Base-by-base conservation (phyloP, 2,329 filamentous ascomycete genomes). In the Bipolaris zeicola region DNA sequence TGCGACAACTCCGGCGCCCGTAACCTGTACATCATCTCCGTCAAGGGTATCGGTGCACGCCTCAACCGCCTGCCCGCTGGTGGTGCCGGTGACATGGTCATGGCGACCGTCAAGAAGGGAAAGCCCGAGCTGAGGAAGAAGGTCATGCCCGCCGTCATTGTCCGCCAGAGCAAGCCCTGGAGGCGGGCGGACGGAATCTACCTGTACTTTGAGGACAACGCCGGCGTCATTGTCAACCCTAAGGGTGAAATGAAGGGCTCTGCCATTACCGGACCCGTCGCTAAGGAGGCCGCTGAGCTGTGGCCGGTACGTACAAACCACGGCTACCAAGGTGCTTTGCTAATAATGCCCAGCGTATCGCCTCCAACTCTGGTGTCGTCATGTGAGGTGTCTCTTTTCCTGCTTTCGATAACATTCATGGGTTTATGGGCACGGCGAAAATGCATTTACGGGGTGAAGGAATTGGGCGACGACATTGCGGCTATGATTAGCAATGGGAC, bases 191-290 rank as follows among this genome's bases (percentile, higher is more conserved):
- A 99, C 81, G 96, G 95, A 83, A 91, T 98, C 77, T 99, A 92
- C 88, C 89, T 99, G 75, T 99, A 99, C 88, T 99, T 99, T 79
- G 95, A 99, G 91, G 96, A 99, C 85, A 99, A 99, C 83, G 95
- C 95, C 80, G 95, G 95, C 89, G 95, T 99, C 77, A 99, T 99
- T 78, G 95, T 99, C 87, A 99, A 99, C 87, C 92, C 94, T 83
- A 99, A 99, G 91, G 95, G 95, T 85, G 95, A 99, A 86, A 99
- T 99, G 95, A 99, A 99, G 90, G 95, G 95, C 79, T 97, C 92
- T 69, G 95, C 95, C 81, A 99, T 99, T 81, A 99, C 95, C 75
- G 95, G 95, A 74, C 95, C 95, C 75, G 94, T 99, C 79, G 95
- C 94, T 82, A 99, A 99, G 90, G 95, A 99, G 86, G 95, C 95